Evolutionary conservation across 2,329 filamentous ascomycete genomes (phyloP).

Genomic region (Xylaria sp.): DNA sequence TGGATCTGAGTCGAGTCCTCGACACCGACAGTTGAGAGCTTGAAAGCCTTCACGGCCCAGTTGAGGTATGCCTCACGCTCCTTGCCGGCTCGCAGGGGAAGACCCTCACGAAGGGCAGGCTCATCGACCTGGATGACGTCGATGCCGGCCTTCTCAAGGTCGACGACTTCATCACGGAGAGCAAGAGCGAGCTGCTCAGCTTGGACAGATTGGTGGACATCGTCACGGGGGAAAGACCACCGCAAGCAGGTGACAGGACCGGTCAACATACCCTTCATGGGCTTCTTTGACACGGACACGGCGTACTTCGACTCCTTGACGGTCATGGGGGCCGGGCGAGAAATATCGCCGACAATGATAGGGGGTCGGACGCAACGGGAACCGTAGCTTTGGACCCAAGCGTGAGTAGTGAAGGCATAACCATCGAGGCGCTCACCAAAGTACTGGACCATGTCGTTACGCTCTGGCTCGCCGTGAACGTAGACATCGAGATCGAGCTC

Average conservation of each 20-base stretch:
- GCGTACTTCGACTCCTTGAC: slow-evolving; percentile 99
- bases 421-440: slow-evolving; percentile 97
- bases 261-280: slow-evolving; percentile 99
- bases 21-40: slow-evolving; percentile 91
- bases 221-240: slow-evolving; percentile 99
- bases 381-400: slow-evolving; percentile 98
- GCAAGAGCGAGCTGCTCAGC: slow-evolving; percentile 98
- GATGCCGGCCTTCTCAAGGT: slow-evolving; percentile 96
- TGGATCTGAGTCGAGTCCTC: slow-evolving; percentile 98
- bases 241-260: slow-evolving; percentile 98
- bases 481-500: slow-evolving; percentile 97
- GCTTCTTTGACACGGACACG: slow-evolving; percentile 94
- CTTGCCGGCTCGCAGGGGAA: slow-evolving; percentile 91
- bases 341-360: slow-evolving; percentile 99
- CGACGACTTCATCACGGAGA: slow-evolving; percentile 97
- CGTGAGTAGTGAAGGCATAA: slow-evolving; percentile 98
- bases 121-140: slow-evolving; percentile 99
- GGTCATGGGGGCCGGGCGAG: slow-evolving; percentile 95
- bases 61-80: slow-evolving; percentile 97
- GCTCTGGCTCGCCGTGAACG: slow-evolving; percentile 98
- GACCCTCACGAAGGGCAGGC: slow-evolving; percentile 98
- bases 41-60: slow-evolving; percentile 99
- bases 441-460: slow-evolving; percentile 99
- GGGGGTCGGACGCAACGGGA: slow-evolving; percentile 98
- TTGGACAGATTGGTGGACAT: slow-evolving; percentile 98